These are phyloP conservation scores for Cladosporium sp. DNA, from an alignment of 2,329 filamentous ascomycete species.

Conservation along the genomic window DNA sequence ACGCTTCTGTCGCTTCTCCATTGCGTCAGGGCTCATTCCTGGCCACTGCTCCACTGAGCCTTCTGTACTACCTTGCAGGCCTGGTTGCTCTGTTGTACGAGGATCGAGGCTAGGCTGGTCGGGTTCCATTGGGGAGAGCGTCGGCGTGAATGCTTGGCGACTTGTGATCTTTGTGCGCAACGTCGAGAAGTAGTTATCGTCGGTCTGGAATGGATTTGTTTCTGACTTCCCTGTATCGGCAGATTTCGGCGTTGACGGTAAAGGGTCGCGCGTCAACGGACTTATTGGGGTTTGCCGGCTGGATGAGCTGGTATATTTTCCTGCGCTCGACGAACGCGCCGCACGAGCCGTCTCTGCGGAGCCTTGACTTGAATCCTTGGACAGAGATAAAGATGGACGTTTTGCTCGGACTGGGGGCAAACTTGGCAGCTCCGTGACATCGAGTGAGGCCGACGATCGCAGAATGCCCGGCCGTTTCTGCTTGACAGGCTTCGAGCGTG, in stretches of 20 bases:
- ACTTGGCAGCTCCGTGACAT: background rate
- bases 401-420: background rate
- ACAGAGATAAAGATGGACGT: background rate
- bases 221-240: constrained; percentile 2
- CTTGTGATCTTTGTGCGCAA: constrained; percentile 3
- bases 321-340: background rate
- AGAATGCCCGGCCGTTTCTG: constrained; percentile 7
- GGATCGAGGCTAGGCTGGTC: background rate
- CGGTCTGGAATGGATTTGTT: constrained; percentile 3
- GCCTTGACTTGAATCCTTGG: background rate
- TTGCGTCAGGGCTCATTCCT: background rate
- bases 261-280: background rate
- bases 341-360: background rate
- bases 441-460: constrained; percentile 8
- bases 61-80: background rate
- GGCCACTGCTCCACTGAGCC: background rate
- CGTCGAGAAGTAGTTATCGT: constrained; percentile 10
- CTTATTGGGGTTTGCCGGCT: background rate
- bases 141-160: constrained; percentile 5
- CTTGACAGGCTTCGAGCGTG: background rate
- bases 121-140: background rate
- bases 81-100: background rate
- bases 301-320: background rate
- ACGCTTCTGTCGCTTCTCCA: constrained; percentile 14
- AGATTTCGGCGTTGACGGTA: background rate